phyloP scores from a whole-genome alignment of 495 filamentous ascomycete genomes.

The Delitschia confertaspora region DNA sequence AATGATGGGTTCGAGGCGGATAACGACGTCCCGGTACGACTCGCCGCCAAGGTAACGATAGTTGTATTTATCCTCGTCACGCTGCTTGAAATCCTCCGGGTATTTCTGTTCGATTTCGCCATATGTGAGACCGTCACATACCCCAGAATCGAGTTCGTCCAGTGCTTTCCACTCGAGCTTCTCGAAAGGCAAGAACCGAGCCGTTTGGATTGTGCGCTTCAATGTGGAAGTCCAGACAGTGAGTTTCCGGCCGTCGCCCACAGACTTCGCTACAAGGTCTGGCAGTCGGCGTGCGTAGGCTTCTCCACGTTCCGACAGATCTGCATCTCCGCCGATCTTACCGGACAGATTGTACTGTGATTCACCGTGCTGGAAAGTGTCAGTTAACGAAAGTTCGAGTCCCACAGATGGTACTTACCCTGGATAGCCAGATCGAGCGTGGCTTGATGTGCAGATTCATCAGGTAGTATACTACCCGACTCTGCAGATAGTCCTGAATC shows the following conservation, averaged over 20 bases:
- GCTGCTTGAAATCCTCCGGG: slow-evolving; percentile 86
- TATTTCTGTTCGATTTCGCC: slow-evolving; percentile 82
- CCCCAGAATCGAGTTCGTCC: slow-evolving; percentile 91
- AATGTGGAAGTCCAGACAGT: slow-evolving; percentile 97
- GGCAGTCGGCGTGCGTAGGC: slow-evolving; percentile 77
- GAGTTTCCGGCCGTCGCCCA: slow-evolving; percentile 69
- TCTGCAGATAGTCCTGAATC: slow-evolving; percentile 93
- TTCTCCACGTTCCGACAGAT: slow-evolving; percentile 76
- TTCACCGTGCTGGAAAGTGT: slow-evolving; percentile 70
- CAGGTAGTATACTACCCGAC: slow-evolving; percentile 90
- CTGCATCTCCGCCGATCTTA: slow-evolving; percentile 83
- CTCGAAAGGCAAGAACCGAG: slow-evolving; percentile 74
- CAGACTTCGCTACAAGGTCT: slow-evolving; percentile 66
- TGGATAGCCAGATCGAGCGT: slow-evolving; percentile 93
- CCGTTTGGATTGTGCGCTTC: slow-evolving; percentile 84
- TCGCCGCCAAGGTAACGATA: slow-evolving; percentile 97
- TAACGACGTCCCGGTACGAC: slow-evolving; percentile 95
- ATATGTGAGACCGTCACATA: slow-evolving; percentile 94
- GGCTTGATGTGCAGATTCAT: slow-evolving; percentile 98
- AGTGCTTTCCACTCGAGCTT: slow-evolving; percentile 98
- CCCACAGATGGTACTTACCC: slow-evolving; percentile 49
- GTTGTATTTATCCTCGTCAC: slow-evolving; percentile 98
- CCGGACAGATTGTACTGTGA: slow-evolving; percentile 82
- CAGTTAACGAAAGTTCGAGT: slow-evolving; percentile 14
- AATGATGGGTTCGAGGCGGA: slow-evolving; percentile 95